Evolutionary conservation across 805 yeast species (phyloP).

Genomic region (Wickerhamiella nectarea): DNA sequence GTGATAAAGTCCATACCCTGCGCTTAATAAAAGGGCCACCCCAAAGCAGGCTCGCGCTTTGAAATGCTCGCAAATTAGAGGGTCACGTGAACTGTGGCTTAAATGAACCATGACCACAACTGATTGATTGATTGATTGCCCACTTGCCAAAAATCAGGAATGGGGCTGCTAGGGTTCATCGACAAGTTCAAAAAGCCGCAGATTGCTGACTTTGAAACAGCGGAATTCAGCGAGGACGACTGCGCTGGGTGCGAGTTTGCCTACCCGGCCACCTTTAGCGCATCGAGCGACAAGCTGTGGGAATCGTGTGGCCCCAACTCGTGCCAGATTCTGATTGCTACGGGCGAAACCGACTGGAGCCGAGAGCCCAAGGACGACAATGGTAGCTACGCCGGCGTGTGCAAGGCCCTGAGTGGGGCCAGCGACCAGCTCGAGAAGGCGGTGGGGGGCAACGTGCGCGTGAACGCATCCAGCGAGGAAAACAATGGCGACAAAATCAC

Average conservation of each 20-base stretch:
- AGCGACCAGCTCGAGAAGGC: constrained; percentile 8
- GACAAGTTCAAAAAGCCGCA: background rate
- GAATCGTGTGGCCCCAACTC: constrained; percentile 58
- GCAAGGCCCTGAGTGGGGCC: constrained; percentile 26
- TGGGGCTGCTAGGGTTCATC: background rate
- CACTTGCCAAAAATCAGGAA: too few species aligned
- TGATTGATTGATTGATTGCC: too few species aligned
- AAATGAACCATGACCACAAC: too few species aligned
- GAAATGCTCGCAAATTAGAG: too few species aligned
- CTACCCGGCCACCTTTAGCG: constrained; percentile 29
- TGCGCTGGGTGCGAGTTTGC: constrained; percentile 15
- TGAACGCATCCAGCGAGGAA: constrained; percentile 21
- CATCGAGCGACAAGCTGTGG: constrained; percentile 42
- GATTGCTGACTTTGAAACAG: constrained; percentile 10
- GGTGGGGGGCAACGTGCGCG: constrained; percentile 19
- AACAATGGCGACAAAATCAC: constrained; percentile 12
- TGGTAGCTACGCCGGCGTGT: constrained; percentile 20
- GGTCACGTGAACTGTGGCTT: too few species aligned
- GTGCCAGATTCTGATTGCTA: constrained; percentile 65
- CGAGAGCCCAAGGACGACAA: constrained; percentile 46
- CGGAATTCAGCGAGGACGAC: constrained; percentile 13
- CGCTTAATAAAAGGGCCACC: too few species aligned
- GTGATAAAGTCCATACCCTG: constrained; percentile 51
- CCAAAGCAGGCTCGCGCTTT: background rate
- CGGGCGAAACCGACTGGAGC: constrained; percentile 76